These are phyloP conservation scores for Conidiobolus coronatus DNA, from an alignment of 371 early-diverging fungal genomes.

Conservation along the genomic window DNA sequence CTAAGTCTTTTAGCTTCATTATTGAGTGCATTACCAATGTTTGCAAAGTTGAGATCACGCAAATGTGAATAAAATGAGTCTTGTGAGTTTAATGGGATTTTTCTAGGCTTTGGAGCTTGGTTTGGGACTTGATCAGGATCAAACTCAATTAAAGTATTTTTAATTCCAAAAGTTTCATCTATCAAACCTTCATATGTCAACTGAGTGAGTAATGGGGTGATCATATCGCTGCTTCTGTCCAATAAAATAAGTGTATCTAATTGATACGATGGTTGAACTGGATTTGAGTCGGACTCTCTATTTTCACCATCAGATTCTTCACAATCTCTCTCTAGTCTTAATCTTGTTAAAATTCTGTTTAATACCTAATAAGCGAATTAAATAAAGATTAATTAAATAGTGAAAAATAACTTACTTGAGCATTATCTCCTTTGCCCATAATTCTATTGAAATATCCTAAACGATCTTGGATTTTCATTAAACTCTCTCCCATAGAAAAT, in stretches of 20 bases:
- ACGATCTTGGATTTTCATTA: constrained; percentile 68
- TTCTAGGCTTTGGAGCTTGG: constrained; percentile 12
- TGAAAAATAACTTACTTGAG: constrained; percentile 21
- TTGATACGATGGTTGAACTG: constrained; percentile 31
- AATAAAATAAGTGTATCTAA: constrained; percentile 77
- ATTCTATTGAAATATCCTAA: constrained; percentile 75
- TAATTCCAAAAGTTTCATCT: constrained; percentile 52
- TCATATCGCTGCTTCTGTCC: constrained; percentile 70
- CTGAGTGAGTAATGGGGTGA: constrained; percentile 79
- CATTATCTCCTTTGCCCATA: constrained; percentile 69
- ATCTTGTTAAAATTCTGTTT: constrained; percentile 53
- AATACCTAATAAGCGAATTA: constrained; percentile 18
- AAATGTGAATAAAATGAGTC: constrained; percentile 60
- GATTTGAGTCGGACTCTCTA: constrained; percentile 9
- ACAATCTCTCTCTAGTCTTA: constrained; percentile 54
- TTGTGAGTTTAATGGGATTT: constrained; percentile 47
- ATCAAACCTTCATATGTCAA: constrained; percentile 86
- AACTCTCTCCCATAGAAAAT: constrained; percentile 48
- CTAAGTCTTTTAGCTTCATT: constrained; percentile 62
- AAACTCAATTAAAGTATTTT: constrained; percentile 10
- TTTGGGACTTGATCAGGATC: constrained; percentile 3
- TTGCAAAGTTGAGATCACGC: constrained; percentile 72
- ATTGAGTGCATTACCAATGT: constrained; percentile 57
- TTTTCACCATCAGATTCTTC: constrained; percentile 17
- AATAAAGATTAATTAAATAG: background rate